These are phyloP conservation scores for Aspergillus oerlinghausenensis DNA, from an alignment of 2,329 filamentous ascomycete species.

Conservation along the genomic window DNA sequence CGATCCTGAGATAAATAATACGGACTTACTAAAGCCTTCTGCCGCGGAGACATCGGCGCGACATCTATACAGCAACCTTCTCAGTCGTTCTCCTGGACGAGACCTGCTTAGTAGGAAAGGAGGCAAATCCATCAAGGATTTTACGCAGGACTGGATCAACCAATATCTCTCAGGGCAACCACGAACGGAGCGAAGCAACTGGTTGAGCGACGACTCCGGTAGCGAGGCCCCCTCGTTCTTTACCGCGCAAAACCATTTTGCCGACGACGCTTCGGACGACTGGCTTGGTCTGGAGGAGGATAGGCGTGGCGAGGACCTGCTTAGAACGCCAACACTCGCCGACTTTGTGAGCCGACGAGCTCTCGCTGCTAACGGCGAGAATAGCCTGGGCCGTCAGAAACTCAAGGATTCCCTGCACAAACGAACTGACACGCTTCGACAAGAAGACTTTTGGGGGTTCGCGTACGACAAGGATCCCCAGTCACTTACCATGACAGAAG, in stretches of 20 bases:
- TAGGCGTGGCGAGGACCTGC: constrained; percentile 32
- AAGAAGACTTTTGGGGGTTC: constrained; percentile 44
- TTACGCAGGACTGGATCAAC: constrained; percentile 82
- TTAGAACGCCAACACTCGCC: constrained; percentile 38
- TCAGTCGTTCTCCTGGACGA: constrained; percentile 22
- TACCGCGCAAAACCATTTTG: constrained; percentile 38
- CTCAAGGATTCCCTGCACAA: constrained; percentile 32
- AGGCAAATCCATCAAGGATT: constrained; percentile 45
- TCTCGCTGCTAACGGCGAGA: constrained; percentile 12
- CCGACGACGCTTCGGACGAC: constrained; percentile 40
- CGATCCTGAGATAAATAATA: constrained; percentile 20
- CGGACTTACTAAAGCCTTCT: constrained; percentile 26
- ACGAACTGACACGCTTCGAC: constrained; percentile 39
- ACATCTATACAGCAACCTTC: constrained; percentile 20
- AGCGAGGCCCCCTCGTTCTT: constrained; percentile 67
- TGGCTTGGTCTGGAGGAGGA: constrained; percentile 42
- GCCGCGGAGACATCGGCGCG: constrained; percentile 20
- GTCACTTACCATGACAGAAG: constrained; percentile 31
- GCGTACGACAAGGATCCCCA: constrained; percentile 39
- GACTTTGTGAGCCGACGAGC: constrained; percentile 30
- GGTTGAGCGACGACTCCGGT: constrained; percentile 74
- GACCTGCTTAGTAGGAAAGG: constrained; percentile 22
- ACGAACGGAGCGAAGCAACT: constrained; percentile 68
- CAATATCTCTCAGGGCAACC: constrained; percentile 71
- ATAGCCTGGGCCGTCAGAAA: constrained; percentile 20